These are phyloP conservation scores for Caloboletus firmus DNA, from an alignment of 1,284 basidiomycete genomes.

Conservation along the genomic window DNA sequence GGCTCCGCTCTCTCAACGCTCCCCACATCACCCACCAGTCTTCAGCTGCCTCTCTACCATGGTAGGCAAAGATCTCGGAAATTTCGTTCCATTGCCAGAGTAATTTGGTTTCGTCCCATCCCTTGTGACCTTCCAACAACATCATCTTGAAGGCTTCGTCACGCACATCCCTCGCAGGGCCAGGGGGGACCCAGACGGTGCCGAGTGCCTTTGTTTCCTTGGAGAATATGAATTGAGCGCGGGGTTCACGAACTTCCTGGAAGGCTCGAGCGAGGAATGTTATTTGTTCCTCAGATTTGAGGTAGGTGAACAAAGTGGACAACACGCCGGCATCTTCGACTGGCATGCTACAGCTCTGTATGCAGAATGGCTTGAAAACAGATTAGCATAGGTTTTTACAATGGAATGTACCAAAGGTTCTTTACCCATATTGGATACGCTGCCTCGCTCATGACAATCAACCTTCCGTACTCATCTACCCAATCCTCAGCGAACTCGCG, in stretches of 20 bases:
- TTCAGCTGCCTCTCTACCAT: constrained; percentile 46
- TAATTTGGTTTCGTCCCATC: constrained; percentile 32
- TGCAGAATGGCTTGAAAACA: constrained; percentile 33
- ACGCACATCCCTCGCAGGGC: constrained; percentile 40
- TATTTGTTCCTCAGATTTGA: constrained; percentile 43
- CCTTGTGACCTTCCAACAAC: constrained; percentile 28
- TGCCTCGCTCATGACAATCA: constrained; percentile 49
- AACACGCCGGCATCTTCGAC: constrained; percentile 47
- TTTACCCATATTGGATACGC: constrained; percentile 47
- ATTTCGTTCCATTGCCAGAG: constrained; percentile 46
- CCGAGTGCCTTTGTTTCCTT: constrained; percentile 29
- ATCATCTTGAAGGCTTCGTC: constrained; percentile 38
- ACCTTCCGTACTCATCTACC: constrained; percentile 38
- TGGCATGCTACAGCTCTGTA: constrained; percentile 36
- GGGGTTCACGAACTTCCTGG: constrained; percentile 44
- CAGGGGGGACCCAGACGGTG: constrained; percentile 38
- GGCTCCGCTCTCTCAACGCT: constrained; percentile 36
- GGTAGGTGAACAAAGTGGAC: constrained; percentile 44
- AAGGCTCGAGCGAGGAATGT: constrained; percentile 42
- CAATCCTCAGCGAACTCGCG: constrained; percentile 35
- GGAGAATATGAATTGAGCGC: constrained; percentile 26
- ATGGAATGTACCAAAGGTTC: not conserved
- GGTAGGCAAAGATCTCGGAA: constrained; percentile 44
- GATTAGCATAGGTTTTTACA: constrained; percentile 7
- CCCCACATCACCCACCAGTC: constrained; percentile 52